These are phyloP conservation scores for Leccinum uliginosum DNA, from an alignment of 768 basidiomycete genomes.

Conservation along the genomic window DNA sequence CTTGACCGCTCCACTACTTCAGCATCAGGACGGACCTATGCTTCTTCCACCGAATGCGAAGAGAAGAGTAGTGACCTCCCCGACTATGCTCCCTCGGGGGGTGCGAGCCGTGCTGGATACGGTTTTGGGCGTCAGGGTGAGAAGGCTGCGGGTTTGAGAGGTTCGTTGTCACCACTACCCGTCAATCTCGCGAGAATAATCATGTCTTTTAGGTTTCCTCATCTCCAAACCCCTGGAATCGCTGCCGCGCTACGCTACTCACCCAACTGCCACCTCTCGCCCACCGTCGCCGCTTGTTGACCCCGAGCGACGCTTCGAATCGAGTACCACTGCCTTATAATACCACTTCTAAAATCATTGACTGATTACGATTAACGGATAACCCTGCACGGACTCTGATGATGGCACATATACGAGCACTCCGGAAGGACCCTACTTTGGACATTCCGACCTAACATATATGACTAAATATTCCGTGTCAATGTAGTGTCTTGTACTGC, in stretches of 20 bases:
- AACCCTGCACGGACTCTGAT: constrained; percentile 7
- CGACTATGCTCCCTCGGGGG: constrained; percentile 21
- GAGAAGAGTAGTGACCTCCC: constrained; percentile 22
- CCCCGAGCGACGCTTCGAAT: constrained; percentile 23
- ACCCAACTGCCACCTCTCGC: constrained; percentile 29
- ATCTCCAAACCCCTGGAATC: constrained; percentile 60
- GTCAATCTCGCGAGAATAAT: constrained; percentile 3
- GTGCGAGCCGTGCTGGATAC: constrained; percentile 44
- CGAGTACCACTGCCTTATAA: constrained; percentile 28
- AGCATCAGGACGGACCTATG: constrained; percentile 19
- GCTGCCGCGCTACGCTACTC: constrained; percentile 53
- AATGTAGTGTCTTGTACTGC: constrained; percentile 18
- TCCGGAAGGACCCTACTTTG: constrained; percentile 14
- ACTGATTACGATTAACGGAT: constrained; percentile 17
- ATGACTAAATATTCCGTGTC: constrained; percentile 3
- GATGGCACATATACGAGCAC: constrained; percentile 10
- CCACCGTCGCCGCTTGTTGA: constrained; percentile 18
- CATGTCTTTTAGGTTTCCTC: constrained; percentile 40
- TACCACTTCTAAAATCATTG: constrained; percentile 11
- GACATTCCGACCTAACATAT: constrained; percentile 8
- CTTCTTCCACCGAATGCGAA: constrained; percentile 29
- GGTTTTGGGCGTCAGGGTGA: constrained; percentile 83
- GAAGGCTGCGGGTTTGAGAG: constrained; percentile 62
- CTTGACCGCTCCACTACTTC: constrained; percentile 24
- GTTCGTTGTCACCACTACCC: constrained; percentile 27